A percentile compares a stretch with the other conserved stretches of the same genome.
Evolutionary conservation across 805 yeast genomes (phyloP).

Genomic region (Metschnikowia rubicola): DNA sequence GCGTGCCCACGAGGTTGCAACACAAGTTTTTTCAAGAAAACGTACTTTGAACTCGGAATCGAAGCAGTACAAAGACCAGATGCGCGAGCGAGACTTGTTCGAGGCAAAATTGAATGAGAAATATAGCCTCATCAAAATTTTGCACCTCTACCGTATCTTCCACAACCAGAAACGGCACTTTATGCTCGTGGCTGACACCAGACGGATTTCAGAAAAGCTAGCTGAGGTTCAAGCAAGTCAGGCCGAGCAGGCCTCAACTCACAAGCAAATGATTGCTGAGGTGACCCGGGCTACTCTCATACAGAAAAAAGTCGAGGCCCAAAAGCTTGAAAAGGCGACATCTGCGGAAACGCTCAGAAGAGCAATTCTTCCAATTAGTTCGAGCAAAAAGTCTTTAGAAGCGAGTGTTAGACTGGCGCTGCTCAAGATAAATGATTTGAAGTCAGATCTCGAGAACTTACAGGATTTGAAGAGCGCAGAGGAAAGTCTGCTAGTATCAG

Average conservation of each 20-base stretch:
- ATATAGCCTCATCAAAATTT: slow-evolving; percentile 42
- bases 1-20: slow-evolving; percentile 59
- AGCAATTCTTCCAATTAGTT: slow-evolving; percentile 57
- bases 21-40: slow-evolving; percentile 62
- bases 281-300: slow-evolving; percentile 46
- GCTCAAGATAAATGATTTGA: slow-evolving; percentile 47
- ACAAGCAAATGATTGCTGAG: slow-evolving; percentile 30
- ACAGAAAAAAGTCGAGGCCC: slow-evolving; percentile 38
- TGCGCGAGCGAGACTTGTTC: slow-evolving; percentile 65
- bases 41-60: slow-evolving; percentile 70
- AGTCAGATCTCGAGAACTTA: slow-evolving; percentile 54
- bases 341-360: slow-evolving; percentile 45
- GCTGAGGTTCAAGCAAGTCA: slow-evolving; percentile 22
- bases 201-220: slow-evolving; percentile 10
- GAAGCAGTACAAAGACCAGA: slow-evolving; percentile 73
- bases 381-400: slow-evolving; percentile 48
- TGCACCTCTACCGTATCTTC: slow-evolving; percentile 61
- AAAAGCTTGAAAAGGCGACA: slow-evolving; percentile 32
- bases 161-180: slow-evolving; percentile 50
- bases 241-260: slow-evolving; percentile 25
- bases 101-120: slow-evolving; percentile 52
- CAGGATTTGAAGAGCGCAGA: slow-evolving; percentile 29
- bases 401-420: slow-evolving; percentile 46
- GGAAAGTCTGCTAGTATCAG: slow-evolving; percentile 47
- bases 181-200: slow-evolving; percentile 32